Conservation (phyloP, 2,329 filamentous ascomycete species). For the Fusarium caatingaense region DNA sequence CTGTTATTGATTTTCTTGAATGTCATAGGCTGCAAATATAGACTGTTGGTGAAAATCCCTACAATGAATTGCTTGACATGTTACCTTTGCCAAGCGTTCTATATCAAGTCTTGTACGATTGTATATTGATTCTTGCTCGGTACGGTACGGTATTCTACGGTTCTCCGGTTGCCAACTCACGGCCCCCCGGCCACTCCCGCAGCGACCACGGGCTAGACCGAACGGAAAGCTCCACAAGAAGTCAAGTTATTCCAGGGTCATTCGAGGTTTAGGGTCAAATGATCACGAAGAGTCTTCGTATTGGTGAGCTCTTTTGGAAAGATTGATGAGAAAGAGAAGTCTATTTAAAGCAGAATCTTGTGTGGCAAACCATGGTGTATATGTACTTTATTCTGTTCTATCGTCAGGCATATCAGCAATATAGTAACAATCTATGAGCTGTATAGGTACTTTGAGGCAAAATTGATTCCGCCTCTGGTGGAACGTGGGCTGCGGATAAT, state of each 20-base stretch:
- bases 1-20: neutral
- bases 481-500: slow-evolving; percentile 36
- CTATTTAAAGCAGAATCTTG: neutral
- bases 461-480: slow-evolving; percentile 40
- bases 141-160: slow-evolving; percentile 10
- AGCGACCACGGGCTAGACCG: slow-evolving; percentile 38
- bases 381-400: neutral
- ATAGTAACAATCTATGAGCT: slow-evolving; percentile 2
- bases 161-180: slow-evolving; percentile 39
- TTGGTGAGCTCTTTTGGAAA: neutral
- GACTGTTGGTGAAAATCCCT: neutral
- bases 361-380: neutral
- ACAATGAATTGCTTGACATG: neutral
- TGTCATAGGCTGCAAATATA: neutral
- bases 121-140: neutral
- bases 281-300: slow-evolving; percentile 10
- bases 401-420: neutral
- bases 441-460: slow-evolving; percentile 31
- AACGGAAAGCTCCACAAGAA: slow-evolving; percentile 38
- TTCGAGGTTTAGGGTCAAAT: slow-evolving; percentile 20
- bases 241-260: slow-evolving; percentile 17
- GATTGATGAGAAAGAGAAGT: neutral
- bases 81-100: neutral
- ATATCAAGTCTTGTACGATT: neutral
- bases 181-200: slow-evolving; percentile 33